Conservation (phyloP, 306 rosid species). For the Carpinus fangiana region DNA sequence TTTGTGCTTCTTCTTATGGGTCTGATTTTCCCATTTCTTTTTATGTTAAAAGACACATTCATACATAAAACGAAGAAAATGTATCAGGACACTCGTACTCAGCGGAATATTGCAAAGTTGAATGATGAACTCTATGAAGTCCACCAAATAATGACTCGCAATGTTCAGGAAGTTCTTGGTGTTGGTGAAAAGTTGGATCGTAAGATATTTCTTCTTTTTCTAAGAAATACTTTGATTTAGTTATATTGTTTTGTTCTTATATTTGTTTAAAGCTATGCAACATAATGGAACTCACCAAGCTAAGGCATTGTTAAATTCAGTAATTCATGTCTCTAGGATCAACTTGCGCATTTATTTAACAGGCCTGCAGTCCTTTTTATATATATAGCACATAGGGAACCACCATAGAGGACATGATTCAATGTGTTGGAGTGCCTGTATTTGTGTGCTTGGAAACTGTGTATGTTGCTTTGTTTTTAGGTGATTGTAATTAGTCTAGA, state of each 20-base stretch:
- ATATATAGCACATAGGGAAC: not conserved
- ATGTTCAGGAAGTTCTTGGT: slow-evolving; percentile 99
- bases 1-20: slow-evolving; percentile 4
- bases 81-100: slow-evolving; percentile 97
- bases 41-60: slow-evolving; percentile 72
- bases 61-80: slow-evolving; percentile 96
- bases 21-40: slow-evolving; percentile 30
- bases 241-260: slow-evolving; percentile 22
- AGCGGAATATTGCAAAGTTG: slow-evolving; percentile 94
- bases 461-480: not conserved
- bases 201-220: slow-evolving; percentile 49
- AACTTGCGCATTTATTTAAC: not conserved
- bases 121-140: slow-evolving; percentile 99
- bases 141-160: slow-evolving; percentile 98
- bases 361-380: not conserved
- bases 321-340: not conserved
- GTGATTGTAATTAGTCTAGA: not conserved
- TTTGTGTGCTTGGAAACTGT: not conserved
- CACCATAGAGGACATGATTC: not conserved
- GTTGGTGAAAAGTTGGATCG: slow-evolving; percentile 99
- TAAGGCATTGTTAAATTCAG: not conserved
- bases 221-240: not conserved
- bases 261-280: slow-evolving; percentile 13
- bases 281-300: not conserved
- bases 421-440: not conserved